A percentile compares a stretch with the other conserved stretches of the same genome.
Evolutionary conservation across 495 filamentous ascomycete species (phyloP).

Genomic region (Xylaria cubensis): DNA sequence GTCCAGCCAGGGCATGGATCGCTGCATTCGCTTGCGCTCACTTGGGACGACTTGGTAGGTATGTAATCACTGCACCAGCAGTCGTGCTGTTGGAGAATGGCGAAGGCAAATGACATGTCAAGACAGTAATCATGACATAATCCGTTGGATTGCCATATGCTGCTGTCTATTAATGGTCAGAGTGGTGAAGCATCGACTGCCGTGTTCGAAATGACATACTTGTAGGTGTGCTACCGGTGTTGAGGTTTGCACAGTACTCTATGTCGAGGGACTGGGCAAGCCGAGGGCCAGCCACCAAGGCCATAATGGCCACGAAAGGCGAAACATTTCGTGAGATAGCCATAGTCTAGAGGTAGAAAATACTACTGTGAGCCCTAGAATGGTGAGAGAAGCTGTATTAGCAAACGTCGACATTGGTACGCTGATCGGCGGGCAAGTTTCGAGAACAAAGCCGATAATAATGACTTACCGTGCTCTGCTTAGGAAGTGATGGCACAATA

Average conservation of each 20-base stretch:
- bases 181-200: neutral
- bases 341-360: constrained; percentile 30
- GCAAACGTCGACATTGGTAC: neutral
- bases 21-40: constrained; percentile 42
- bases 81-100: constrained; percentile 44
- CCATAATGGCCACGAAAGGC: constrained; percentile 24
- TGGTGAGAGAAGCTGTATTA: neutral
- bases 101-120: constrained; percentile 42
- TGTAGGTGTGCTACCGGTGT: constrained; percentile 45
- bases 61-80: constrained; percentile 55
- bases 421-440: neutral
- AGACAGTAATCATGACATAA: constrained; percentile 50
- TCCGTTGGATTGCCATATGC: constrained; percentile 55
- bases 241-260: constrained; percentile 50
- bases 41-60: constrained; percentile 42
- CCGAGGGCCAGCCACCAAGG: constrained; percentile 20
- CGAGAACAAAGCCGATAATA: neutral
- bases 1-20: constrained; percentile 50
- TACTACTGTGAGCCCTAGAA: neutral
- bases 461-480: constrained; percentile 11
- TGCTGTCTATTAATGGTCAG: constrained; percentile 40
- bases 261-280: constrained; percentile 39
- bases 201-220: constrained; percentile 37
- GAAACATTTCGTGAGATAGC: constrained; percentile 24
- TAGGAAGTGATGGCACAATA: constrained; percentile 6